Base-by-base conservation (phyloP, 768 basidiomycete species). In the Tubosaeta sp. region DNA sequence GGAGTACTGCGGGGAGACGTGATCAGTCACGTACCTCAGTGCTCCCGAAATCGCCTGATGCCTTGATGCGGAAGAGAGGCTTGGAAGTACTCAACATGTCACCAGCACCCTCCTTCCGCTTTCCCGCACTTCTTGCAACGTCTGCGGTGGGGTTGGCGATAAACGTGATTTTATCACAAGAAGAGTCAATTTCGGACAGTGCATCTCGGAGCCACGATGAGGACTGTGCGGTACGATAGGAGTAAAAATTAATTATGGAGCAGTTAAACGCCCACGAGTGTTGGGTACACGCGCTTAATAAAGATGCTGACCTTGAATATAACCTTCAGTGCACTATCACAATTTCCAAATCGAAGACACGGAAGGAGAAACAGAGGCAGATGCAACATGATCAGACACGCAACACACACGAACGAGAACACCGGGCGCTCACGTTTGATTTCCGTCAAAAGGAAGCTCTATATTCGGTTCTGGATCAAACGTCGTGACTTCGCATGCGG, bases 151-250 rank as follows among this genome's bases (percentile, higher is more conserved):
- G 89, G 48, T 85, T 85, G 41, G 88, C 84, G 25, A 89, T 82
- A 66, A 98, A 84, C 1, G 88, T 90, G 17, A 98, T 76, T 54
- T 84, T 88, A 39, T 91, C 85, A 65, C 86, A 91, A 0, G 91
- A 88, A 16, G 91, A 81, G 59, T 97, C 94, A 13, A 99, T 76
- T 64, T 97, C 95, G 11, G 86, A 84, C 13, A 97, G 79, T 0
- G 95, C 93, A 53, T 97, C 93, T 39, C 90, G 84, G 32, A 98
- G 85, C 91, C 93, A 95, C 6, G 88, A 94, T 3, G 95, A 95
- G 82, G 67, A 69, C 68, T 69, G 50, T 16, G 14, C n/a, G 26
- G 22, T 22, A 22, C 22, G 33, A 56, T 10, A 33, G 14, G 17
- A 19, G 4, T 17, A 19, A 38, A 38, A 38, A 17, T 34, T 4